phyloP scores from a whole-genome alignment of 2,329 filamentous ascomycete genomes.

The Colletotrichum plurivorum region DNA sequence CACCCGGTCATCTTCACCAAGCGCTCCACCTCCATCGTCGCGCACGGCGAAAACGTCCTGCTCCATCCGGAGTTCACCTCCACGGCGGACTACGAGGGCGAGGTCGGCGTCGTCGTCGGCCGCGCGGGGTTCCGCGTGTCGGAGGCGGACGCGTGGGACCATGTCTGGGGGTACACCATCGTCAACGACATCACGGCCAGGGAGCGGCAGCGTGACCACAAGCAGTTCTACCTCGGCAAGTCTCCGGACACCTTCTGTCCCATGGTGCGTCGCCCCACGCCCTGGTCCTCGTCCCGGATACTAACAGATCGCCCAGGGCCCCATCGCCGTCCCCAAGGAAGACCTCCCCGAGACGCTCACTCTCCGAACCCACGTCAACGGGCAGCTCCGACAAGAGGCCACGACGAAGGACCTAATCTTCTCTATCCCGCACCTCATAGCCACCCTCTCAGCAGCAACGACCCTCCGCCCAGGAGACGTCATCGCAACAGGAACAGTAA shows the following conservation, averaged over 20 bases:
- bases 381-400: conserved; percentile 60
- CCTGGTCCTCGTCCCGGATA: background rate
- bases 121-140: conserved; percentile 60
- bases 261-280: conserved; percentile 54
- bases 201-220: conserved; percentile 67
- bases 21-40: conserved; percentile 66
- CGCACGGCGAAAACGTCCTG: conserved; percentile 60
- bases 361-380: conserved; percentile 61
- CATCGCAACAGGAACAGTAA: conserved; percentile 58
- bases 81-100: conserved; percentile 69
- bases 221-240: conserved; percentile 73
- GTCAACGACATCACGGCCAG: conserved; percentile 68
- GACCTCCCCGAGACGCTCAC: conserved; percentile 58
- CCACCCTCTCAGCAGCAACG: conserved; percentile 56
- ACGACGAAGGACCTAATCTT: conserved; percentile 63
- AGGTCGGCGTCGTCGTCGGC: conserved; percentile 70
- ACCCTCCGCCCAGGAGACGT: conserved; percentile 62
- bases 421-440: conserved; percentile 56
- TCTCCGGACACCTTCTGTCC: conserved; percentile 69
- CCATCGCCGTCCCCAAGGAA: conserved; percentile 63
- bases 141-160: conserved; percentile 60
- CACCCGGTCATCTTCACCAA: conserved; percentile 72
- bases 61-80: conserved; percentile 62
- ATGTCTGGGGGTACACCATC: conserved; percentile 71
- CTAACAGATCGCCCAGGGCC: conserved; percentile 52